Conservation (phyloP, 2,329 filamentous ascomycete genomes). For the Lachnellula hyalina region DNA sequence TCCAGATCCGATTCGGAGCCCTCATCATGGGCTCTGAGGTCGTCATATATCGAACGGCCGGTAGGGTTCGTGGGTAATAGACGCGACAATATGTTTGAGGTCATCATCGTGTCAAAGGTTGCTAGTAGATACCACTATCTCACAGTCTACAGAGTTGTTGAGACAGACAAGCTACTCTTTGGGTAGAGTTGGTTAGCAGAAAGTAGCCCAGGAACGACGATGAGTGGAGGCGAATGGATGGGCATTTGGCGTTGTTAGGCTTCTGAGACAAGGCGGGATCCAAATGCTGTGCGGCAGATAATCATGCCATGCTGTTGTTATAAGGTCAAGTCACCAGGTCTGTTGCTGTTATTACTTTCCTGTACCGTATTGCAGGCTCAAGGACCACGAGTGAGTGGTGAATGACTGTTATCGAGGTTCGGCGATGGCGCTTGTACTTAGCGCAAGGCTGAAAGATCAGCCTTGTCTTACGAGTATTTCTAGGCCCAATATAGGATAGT, state of each 20-base stretch:
- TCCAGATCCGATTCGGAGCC: constrained; percentile 30
- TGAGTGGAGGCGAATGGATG: constrained; percentile 10
- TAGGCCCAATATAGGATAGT: constrained; percentile 3
- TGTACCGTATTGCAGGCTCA: constrained; percentile 2
- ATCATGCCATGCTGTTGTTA: constrained; percentile 20
- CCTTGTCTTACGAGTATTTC: constrained; percentile 6
- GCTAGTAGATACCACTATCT: neutral
- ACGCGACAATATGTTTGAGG: constrained; percentile 31
- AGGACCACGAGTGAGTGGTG: constrained; percentile 13
- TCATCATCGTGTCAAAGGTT: constrained; percentile 25
- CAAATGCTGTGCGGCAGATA: neutral
- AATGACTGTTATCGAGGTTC: constrained; percentile 7
- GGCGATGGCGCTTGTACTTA: neutral
- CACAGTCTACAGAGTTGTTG: neutral
- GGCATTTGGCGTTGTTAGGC: constrained; percentile 13
- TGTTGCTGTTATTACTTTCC: constrained; percentile 9
- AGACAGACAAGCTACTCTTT: neutral
- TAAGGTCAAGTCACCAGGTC: constrained; percentile 13
- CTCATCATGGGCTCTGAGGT: constrained; percentile 30
- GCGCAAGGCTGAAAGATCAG: constrained; percentile 10
- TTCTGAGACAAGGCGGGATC: neutral
- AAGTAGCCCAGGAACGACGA: constrained; percentile 12
- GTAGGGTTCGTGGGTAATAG: constrained; percentile 28
- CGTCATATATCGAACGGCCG: constrained; percentile 33
- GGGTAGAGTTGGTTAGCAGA: neutral